These are phyloP conservation scores for Podaxis carcinomalis DNA, from an alignment of 768 basidiomycete species.

Conservation along the genomic window DNA sequence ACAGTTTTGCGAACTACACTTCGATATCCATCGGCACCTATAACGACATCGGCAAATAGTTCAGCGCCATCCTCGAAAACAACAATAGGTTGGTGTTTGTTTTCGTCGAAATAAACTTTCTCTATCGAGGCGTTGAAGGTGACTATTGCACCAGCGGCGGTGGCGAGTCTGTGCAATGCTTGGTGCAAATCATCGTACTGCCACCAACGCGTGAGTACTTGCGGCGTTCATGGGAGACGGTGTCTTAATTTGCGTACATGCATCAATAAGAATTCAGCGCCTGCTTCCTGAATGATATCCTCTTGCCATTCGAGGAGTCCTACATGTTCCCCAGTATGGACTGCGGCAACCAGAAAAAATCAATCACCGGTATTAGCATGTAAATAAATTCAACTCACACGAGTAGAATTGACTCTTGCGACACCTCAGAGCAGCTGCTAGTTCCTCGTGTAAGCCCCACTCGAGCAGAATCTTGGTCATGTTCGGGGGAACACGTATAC, in stretches of 20 bases:
- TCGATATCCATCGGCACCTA: constrained; percentile 47
- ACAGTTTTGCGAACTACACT: constrained; percentile 36
- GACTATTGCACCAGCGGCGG: constrained; percentile 35
- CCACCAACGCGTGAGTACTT: neutral
- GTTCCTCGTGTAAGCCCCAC: constrained; percentile 45
- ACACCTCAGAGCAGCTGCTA: constrained; percentile 29
- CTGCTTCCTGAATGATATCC: constrained; percentile 42
- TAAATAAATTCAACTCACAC: constrained; percentile 22
- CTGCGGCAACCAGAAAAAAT: constrained; percentile 20
- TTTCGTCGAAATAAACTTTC: constrained; percentile 25
- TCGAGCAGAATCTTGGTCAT: constrained; percentile 43
- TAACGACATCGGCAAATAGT: constrained; percentile 38
- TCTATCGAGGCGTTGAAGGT: constrained; percentile 25
- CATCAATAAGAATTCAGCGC: constrained; percentile 46
- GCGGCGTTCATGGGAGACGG: neutral
- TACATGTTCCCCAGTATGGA: constrained; percentile 37
- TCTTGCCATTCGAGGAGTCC: constrained; percentile 47
- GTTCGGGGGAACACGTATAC: constrained; percentile 50
- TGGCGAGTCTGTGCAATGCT: constrained; percentile 38
- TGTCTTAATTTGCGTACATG: constrained; percentile 29
- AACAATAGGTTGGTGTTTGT: constrained; percentile 19
- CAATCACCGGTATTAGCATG: neutral
- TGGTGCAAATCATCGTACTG: constrained; percentile 44
- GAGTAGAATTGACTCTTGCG: constrained; percentile 30
- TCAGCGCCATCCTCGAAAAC: constrained; percentile 30